These are phyloP conservation scores for Diaporthe longicolla DNA, from an alignment of 2,329 filamentous ascomycete species.

Conservation along the genomic window DNA sequence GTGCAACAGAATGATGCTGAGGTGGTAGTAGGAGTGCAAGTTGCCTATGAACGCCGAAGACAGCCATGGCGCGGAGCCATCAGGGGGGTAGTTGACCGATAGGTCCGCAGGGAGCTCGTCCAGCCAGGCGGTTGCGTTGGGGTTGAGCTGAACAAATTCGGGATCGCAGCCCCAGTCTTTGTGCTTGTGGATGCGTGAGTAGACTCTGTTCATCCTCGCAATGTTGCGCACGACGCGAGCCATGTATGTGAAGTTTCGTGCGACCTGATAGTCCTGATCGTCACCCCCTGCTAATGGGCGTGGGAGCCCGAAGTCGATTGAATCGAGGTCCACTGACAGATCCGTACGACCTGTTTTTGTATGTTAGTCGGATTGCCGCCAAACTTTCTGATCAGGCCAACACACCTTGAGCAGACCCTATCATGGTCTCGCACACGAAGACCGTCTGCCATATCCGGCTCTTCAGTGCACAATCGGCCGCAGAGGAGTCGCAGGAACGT, in stretches of 20 bases:
- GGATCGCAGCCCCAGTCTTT: constrained; percentile 89
- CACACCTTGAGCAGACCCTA: constrained; percentile 91
- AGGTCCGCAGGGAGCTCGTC: constrained; percentile 84
- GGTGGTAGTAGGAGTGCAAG: constrained; percentile 88
- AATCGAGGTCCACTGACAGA: constrained; percentile 80
- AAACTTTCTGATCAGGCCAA: neutral
- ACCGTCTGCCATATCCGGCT: constrained; percentile 92
- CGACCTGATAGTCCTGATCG: constrained; percentile 81
- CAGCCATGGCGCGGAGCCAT: constrained; percentile 86
- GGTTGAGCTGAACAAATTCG: constrained; percentile 83
- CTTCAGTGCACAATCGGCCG: constrained; percentile 85
- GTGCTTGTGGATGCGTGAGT: constrained; percentile 80
- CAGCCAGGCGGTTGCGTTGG: constrained; percentile 82
- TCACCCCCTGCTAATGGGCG: constrained; percentile 76
- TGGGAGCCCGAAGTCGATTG: constrained; percentile 80
- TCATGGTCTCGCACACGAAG: constrained; percentile 90
- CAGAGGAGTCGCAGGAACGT: constrained; percentile 76
- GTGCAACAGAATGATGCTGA: constrained; percentile 88
- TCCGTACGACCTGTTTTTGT: constrained; percentile 77
- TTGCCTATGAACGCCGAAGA: constrained; percentile 91
- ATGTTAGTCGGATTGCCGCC: constrained; percentile 34
- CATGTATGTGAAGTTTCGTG: constrained; percentile 87
- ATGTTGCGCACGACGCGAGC: constrained; percentile 84
- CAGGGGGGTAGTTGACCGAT: constrained; percentile 80
- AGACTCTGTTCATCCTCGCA: constrained; percentile 81